Evolutionary conservation across 2,329 filamentous ascomycete genomes (phyloP).

Genomic region (Xylariaceae sp.): DNA sequence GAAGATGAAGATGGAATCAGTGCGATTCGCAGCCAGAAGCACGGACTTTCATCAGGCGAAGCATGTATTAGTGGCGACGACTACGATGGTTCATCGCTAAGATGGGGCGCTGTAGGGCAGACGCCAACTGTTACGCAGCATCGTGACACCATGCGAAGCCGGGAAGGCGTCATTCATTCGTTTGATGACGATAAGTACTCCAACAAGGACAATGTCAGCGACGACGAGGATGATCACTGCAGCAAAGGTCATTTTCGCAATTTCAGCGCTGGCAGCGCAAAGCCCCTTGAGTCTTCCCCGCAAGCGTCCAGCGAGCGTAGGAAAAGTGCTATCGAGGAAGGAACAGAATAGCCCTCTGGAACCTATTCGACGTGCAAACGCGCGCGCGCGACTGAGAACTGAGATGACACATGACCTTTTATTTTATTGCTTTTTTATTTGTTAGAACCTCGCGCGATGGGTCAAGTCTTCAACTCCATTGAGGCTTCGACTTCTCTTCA

Average conservation of each 20-base stretch:
- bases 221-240: conserved; percentile 48
- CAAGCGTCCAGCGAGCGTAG: conserved; percentile 49
- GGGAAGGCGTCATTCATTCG: conserved; percentile 44
- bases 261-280: conserved; percentile 73
- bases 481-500: conserved; percentile 21
- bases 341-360: conserved; percentile 22
- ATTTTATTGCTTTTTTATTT: background rate
- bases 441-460: conserved; percentile 6
- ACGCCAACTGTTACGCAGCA: conserved; percentile 46
- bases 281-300: conserved; percentile 62
- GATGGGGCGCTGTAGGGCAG: conserved; percentile 50
- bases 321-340: conserved; percentile 32
- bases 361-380: conserved; percentile 8
- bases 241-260: conserved; percentile 61
- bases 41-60: conserved; percentile 44
- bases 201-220: conserved; percentile 31
- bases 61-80: conserved; percentile 56
- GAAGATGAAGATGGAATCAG: conserved; percentile 72
- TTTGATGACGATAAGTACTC: conserved; percentile 33
- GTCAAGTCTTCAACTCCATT: conserved; percentile 2
- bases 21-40: conserved; percentile 34
- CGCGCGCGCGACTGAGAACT: conserved; percentile 15
- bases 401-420: conserved; percentile 31
- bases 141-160: conserved; percentile 45
- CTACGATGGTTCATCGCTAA: conserved; percentile 47